These are phyloP conservation scores for Tilletia walkeri DNA, from an alignment of 1,284 basidiomycete species.

Conservation along the genomic window DNA sequence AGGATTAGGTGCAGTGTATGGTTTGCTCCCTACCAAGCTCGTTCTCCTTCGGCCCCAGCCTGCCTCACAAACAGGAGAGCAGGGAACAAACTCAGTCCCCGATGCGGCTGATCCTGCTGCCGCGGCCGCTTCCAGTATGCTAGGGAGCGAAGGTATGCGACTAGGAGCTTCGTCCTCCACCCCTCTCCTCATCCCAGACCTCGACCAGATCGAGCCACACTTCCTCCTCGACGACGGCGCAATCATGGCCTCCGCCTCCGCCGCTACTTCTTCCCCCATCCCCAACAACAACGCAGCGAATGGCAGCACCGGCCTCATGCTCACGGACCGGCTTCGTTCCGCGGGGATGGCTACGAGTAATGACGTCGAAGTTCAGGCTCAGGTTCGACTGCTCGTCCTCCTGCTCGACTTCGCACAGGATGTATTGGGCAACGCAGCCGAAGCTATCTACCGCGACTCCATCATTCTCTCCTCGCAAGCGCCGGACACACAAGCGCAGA, in stretches of 20 bases:
- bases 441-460: slow-evolving; percentile 9
- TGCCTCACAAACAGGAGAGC: slow-evolving; percentile 10
- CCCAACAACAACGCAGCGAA: no score
- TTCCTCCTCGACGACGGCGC: slow-evolving; percentile 9
- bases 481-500: not conserved
- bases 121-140: slow-evolving; percentile 59
- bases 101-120: slow-evolving; percentile 57
- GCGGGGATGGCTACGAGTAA: slow-evolving; percentile 61
- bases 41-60: slow-evolving; percentile 43
- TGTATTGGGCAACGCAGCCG: slow-evolving; percentile 57
- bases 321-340: not conserved
- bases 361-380: slow-evolving; percentile 66
- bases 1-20: slow-evolving; percentile 88
- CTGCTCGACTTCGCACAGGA: slow-evolving; percentile 89
- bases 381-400: slow-evolving; percentile 83
- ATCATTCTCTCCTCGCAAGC: not conserved
- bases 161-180: slow-evolving; percentile 2
- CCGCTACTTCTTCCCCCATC: not conserved
- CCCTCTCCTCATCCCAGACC: not conserved
- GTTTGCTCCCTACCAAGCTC: slow-evolving; percentile 81
- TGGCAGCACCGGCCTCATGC: not conserved
- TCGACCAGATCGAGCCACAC: not conserved
- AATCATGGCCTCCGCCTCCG: no score
- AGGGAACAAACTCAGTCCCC: slow-evolving; percentile 61
- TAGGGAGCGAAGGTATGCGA: slow-evolving; percentile 15